Percentiles rank a stretch among this genome's conserved stretches.
These are phyloP conservation scores for Aureobasidium sp. DNA, from an alignment of 2,329 filamentous ascomycete genomes.

Conservation along the genomic window DNA sequence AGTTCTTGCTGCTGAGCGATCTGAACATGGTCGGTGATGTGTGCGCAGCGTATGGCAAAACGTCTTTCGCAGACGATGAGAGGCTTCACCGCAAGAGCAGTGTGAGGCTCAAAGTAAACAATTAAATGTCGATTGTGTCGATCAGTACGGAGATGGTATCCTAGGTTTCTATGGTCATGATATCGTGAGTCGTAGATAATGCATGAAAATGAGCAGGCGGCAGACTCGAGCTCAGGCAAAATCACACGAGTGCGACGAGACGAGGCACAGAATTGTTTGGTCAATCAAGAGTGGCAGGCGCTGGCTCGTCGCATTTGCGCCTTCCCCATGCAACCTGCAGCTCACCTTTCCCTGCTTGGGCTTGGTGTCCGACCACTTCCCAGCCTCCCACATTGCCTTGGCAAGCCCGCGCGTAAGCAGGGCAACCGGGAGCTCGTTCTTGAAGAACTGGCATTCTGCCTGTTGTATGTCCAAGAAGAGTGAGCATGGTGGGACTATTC, in stretches of 20 bases:
- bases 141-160: background rate
- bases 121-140: background rate
- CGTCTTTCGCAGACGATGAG: background rate
- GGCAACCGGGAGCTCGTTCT: constrained; percentile 6
- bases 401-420: constrained; percentile 10
- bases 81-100: constrained; percentile 11
- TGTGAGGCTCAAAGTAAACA: background rate
- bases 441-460: background rate
- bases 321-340: constrained; percentile 12
- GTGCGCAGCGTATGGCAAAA: background rate
- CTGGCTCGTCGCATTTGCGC: constrained; percentile 1
- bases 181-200: background rate
- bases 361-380: constrained; percentile 12
- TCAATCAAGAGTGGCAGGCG: constrained; percentile 12
- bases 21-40: constrained; percentile 17
- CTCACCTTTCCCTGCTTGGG: constrained; percentile 8
- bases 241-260: constrained; percentile 9
- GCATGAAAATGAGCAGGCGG: background rate
- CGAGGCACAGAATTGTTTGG: constrained; percentile 2
- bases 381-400: constrained; percentile 12
- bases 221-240: background rate
- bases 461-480: background rate
- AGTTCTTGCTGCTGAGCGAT: constrained; percentile 25
- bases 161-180: constrained; percentile 4
- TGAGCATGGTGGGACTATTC: too few relatives aligned